Percentiles rank a stretch among this genome's conserved stretches.
phyloP scores from a whole-genome alignment of 2,329 filamentous ascomycete species.

The Claviceps monticola region DNA sequence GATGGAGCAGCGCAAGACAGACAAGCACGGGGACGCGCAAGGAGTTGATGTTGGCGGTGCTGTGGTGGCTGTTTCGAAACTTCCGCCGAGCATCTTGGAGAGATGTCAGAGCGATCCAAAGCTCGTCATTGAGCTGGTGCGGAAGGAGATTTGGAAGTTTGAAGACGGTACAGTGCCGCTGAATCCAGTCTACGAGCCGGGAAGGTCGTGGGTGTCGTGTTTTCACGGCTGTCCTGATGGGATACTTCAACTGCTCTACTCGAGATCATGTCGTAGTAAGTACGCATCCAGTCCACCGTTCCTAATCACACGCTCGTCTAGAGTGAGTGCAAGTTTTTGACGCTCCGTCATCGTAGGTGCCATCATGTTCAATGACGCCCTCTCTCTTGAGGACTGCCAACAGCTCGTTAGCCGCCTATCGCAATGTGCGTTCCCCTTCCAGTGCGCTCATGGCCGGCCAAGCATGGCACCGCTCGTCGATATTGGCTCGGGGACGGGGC shows the following conservation, averaged over 20 bases:
- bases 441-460: conserved; percentile 68
- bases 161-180: conserved; percentile 28
- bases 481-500: conserved; percentile 20
- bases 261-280: conserved; percentile 57
- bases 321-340: not conserved
- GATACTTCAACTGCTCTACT: conserved; percentile 64
- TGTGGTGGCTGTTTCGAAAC: conserved; percentile 27
- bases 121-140: conserved; percentile 59
- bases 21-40: conserved; percentile 20
- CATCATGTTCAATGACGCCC: conserved; percentile 72
- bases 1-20: conserved; percentile 35
- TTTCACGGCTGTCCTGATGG: conserved; percentile 60
- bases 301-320: too few species aligned
- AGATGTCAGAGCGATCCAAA: conserved; percentile 60
- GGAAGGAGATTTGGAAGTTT: conserved; percentile 58
- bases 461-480: conserved; percentile 51
- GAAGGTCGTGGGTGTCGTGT: conserved; percentile 40
- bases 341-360: conserved; percentile 30
- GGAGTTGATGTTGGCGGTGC: not conserved
- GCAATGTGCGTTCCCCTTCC: conserved; percentile 58
- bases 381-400: conserved; percentile 44
- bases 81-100: conserved; percentile 63
- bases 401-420: conserved; percentile 43
- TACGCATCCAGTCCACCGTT: not conserved
- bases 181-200: conserved; percentile 1